Base-by-base conservation (phyloP, 768 basidiomycete genomes). In the Candolleomyces eurysporus region DNA sequence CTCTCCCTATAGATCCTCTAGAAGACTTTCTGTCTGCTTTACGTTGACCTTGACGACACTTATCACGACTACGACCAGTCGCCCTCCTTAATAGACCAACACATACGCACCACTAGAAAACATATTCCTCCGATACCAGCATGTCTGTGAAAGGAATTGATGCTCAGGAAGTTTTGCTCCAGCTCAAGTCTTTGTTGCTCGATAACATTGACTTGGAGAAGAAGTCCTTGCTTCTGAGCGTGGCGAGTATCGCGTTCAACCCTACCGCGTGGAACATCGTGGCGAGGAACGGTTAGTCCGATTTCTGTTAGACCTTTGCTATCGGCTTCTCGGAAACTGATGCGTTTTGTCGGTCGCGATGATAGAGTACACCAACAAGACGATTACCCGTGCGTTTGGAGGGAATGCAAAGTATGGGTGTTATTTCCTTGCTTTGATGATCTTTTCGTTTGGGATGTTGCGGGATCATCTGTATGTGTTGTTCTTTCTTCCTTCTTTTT, bases 191-290 rank as follows among this genome's bases (percentile, higher is more conserved):
- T 39, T 48, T 64, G 10, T 53, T 49, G 61, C 65, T 56, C 49
- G 66, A 39, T 19, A 59, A 39, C 60, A 68, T 96, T 2, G 88
- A 96, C 75, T 69, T 82, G 31, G 83, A 79, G 32, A 83, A 92
- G 67, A 69, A 75, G 6, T 91, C 91, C 21, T 71, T 98, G 45
- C 82, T 81, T 68, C 57, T 91, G 17, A 85, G 86, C 0, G 63
- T 94, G n/a, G 74, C 83, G 5, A 73, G 89, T 61, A 92, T 96
- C 53, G 69, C 85, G 2, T 98, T 98, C 79, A 98, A 98, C 68
- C 96, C 96, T 0, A 87, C 88, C 1, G 94, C 90, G 61, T 99
- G 96, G 96, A 99, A 99, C 74, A 86, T 94, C 63, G 86, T 96
- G 31, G 96, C 96, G 26, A 88, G 87, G 59, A 94, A 96, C 77